Conservation (phyloP, 2,329 filamentous ascomycete genomes). For the Fusarium subglutinans region DNA sequence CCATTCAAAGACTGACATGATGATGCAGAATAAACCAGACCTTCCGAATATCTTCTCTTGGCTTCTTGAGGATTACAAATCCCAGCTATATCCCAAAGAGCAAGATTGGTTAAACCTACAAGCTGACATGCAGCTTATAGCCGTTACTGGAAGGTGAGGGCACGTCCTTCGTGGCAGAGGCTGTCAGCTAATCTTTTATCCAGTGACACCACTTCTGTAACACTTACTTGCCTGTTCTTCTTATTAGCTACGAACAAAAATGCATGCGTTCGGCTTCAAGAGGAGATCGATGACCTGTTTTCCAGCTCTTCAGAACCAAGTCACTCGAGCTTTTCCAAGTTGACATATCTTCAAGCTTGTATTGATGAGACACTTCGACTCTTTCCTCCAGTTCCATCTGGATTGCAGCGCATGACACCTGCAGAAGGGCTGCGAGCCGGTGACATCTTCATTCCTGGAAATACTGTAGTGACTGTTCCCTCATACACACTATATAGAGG, state of each 20-base stretch:
- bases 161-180: fast-evolving
- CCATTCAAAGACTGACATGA: fast-evolving
- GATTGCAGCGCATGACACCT: background rate
- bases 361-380: background rate
- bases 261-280: background rate
- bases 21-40: fast-evolving
- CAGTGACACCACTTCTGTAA: background rate
- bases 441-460: background rate
- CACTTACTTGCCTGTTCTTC: background rate
- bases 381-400: background rate
- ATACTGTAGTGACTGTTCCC: background rate
- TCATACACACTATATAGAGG: background rate
- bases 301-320: background rate
- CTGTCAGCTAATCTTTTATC: fast-evolving
- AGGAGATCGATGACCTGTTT: background rate
- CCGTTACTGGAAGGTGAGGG: background rate
- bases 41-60: background rate
- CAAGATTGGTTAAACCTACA: background rate
- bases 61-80: background rate
- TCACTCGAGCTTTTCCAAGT: background rate
- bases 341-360: background rate
- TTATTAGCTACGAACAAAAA: background rate
- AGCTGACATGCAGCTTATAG: background rate
- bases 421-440: background rate
- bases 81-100: background rate